Conservation (phyloP, 1,139 yeast species). For the Zygosaccharomyces pseudobailii region DNA sequence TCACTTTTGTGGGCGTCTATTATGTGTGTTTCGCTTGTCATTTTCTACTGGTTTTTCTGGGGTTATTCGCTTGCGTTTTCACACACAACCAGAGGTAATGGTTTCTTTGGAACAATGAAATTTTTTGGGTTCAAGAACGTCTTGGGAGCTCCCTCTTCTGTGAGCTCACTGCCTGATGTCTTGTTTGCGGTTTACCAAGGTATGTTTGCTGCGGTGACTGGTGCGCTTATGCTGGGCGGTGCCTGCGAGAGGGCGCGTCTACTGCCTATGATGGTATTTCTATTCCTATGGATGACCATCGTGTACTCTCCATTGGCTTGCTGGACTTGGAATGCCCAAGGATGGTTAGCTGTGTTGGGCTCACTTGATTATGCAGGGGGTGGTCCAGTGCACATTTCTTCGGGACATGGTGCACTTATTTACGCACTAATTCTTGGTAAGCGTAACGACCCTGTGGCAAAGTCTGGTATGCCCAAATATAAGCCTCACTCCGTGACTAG, state of each 20-base stretch:
- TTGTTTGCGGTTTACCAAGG: conserved; percentile 89
- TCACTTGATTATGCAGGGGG: conserved; percentile 96
- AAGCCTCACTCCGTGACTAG: conserved; percentile 88
- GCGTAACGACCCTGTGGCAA: conserved; percentile 77
- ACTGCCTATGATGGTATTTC: conserved; percentile 92
- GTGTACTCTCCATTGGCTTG: conserved; percentile 93
- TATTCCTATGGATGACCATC: conserved; percentile 91
- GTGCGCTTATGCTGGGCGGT: conserved; percentile 92
- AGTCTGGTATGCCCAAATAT: conserved; percentile 71
- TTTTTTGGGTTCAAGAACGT: conserved; percentile 77
- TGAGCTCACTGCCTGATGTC: conserved; percentile 71
- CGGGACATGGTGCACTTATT: conserved; percentile 93
- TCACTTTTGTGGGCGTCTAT: conserved; percentile 91
- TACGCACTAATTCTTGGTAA: conserved; percentile 88
- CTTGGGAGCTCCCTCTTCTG: conserved; percentile 74
- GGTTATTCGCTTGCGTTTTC: conserved; percentile 88
- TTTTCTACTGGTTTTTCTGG: conserved; percentile 97
- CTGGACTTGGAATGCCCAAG: conserved; percentile 95
- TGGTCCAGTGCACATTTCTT: conserved; percentile 93
- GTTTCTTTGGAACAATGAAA: conserved; percentile 71
- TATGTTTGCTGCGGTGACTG: conserved; percentile 91
- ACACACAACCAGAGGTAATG: conserved; percentile 54
- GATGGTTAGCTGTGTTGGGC: conserved; percentile 82
- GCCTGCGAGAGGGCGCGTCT: conserved; percentile 97
- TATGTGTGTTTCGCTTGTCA: conserved; percentile 75